phyloP scores from a whole-genome alignment of 805 yeast species.

The Zygosaccharomyces lentus region DNA sequence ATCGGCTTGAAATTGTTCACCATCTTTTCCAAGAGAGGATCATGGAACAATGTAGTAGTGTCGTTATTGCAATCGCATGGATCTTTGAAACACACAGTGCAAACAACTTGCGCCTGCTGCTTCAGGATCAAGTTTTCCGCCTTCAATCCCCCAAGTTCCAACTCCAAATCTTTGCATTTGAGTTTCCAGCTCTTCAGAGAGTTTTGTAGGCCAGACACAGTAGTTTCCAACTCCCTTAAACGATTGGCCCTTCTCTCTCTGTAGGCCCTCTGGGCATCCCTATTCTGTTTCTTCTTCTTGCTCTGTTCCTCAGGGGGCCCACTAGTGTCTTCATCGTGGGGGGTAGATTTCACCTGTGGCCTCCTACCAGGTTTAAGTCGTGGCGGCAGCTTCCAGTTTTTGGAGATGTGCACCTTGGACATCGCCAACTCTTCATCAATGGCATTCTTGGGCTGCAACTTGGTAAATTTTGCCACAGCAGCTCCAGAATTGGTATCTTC shows the following conservation, averaged over 20 bases:
- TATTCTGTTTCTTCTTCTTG: slow-evolving; percentile 82
- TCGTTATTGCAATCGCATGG: not conserved
- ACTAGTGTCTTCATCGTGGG: slow-evolving; percentile 3
- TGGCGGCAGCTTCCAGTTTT: slow-evolving; percentile 76
- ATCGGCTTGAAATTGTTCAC: slow-evolving; percentile 49
- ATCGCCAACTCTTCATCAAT: slow-evolving; percentile 12
- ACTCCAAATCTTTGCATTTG: slow-evolving; percentile 33
- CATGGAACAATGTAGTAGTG: slow-evolving; percentile 45
- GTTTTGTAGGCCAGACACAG: slow-evolving; percentile 33
- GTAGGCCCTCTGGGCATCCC: slow-evolving; percentile 93
- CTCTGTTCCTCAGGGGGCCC: slow-evolving; percentile 30
- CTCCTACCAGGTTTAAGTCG: slow-evolving; percentile 70
- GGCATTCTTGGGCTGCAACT: slow-evolving; percentile 13
- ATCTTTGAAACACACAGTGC: not conserved
- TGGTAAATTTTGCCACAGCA: slow-evolving; percentile 9
- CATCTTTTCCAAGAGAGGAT: slow-evolving; percentile 33
- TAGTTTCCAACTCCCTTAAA: slow-evolving; percentile 68
- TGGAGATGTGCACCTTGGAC: slow-evolving; percentile 39
- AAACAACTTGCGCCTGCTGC: not conserved
- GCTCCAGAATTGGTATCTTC: slow-evolving; percentile 1
- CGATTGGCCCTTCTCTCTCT: slow-evolving; percentile 81
- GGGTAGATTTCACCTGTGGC: slow-evolving; percentile 33
- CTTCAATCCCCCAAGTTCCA: slow-evolving; percentile 8
- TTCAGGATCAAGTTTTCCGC: slow-evolving; percentile 11
- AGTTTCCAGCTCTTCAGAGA: slow-evolving; percentile 62